phyloP scores from a whole-genome alignment of 2,329 filamentous ascomycete genomes.

The Sphaerulina musiva region DNA sequence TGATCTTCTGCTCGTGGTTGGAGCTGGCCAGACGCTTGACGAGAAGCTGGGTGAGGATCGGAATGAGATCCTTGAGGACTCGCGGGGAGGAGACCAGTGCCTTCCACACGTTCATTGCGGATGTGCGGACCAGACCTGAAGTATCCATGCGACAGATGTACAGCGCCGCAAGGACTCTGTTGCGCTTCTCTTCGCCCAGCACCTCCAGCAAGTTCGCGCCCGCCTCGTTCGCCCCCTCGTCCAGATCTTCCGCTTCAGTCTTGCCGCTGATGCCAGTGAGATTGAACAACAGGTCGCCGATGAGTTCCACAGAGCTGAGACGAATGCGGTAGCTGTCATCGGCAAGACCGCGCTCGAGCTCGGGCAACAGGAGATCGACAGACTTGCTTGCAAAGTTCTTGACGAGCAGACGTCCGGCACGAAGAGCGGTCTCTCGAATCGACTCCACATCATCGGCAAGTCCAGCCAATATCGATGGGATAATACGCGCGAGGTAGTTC shows the following conservation, averaged over 20 bases:
- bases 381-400: constrained; percentile 97
- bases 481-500: constrained; percentile 89
- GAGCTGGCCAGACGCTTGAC: constrained; percentile 89
- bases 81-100: constrained; percentile 85
- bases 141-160: constrained; percentile 98
- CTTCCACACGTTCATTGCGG: constrained; percentile 93
- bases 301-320: constrained; percentile 94
- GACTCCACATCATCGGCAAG: constrained; percentile 94
- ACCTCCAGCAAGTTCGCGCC: constrained; percentile 89
- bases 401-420: constrained; percentile 86
- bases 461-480: constrained; percentile 88
- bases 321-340: constrained; percentile 97
- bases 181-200: constrained; percentile 89
- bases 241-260: constrained; percentile 67
- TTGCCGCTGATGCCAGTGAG: constrained; percentile 86
- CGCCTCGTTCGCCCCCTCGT: constrained; percentile 76
- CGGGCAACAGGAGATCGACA: constrained; percentile 87
- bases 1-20: constrained; percentile 98
- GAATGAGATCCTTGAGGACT: constrained; percentile 90
- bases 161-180: constrained; percentile 92
- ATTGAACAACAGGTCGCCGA: constrained; percentile 95
- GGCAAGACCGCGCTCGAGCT: constrained; percentile 91
- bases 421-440: constrained; percentile 91
- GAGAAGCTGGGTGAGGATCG: constrained; percentile 88
- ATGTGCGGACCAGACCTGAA: constrained; percentile 78